Evolutionary conservation across 2,329 filamentous ascomycete genomes (phyloP).

Genomic region (Penicillium sp.): DNA sequence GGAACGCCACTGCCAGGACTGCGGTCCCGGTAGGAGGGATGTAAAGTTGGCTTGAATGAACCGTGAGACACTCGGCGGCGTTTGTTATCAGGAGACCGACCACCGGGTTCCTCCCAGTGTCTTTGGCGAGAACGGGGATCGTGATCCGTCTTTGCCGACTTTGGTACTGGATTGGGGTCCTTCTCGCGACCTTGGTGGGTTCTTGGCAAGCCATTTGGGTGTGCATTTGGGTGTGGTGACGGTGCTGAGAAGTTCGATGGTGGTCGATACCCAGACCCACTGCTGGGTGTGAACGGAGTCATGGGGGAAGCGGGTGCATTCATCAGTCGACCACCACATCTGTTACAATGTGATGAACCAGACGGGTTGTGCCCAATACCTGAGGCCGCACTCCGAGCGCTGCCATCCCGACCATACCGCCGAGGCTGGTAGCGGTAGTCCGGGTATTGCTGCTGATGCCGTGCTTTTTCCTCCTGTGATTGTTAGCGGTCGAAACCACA

Average conservation of each 20-base stretch:
- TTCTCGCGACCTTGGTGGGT: constrained; percentile 20
- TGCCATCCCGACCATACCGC: constrained; percentile 51
- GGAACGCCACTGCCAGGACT: constrained; percentile 17
- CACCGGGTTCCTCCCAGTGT: constrained; percentile 28
- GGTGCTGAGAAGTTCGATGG: constrained; percentile 26
- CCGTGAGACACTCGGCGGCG: constrained; percentile 50
- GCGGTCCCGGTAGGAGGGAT: constrained; percentile 26
- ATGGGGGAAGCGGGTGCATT: constrained; percentile 38
- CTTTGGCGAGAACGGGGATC: constrained; percentile 21
- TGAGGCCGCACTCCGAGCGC: constrained; percentile 29
- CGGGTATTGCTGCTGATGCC: constrained; percentile 81
- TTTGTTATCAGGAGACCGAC: constrained; percentile 51
- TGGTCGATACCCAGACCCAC: constrained; percentile 8
- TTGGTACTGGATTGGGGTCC: constrained; percentile 19
- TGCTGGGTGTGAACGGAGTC: constrained; percentile 34
- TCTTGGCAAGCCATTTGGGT: constrained; percentile 20
- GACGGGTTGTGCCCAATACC: constrained; percentile 32
- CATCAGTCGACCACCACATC: constrained; percentile 43
- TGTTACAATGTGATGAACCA: constrained; percentile 33
- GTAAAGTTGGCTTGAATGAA: constrained; percentile 31
- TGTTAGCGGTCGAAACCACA: neutral
- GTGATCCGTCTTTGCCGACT: constrained; percentile 21
- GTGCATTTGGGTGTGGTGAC: constrained; percentile 27
- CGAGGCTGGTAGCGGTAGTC: constrained; percentile 90
- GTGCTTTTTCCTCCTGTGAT: constrained; percentile 71